Base-by-base conservation (phyloP, 2,329 filamentous ascomycete species). In the Tolypocladium nubicola region DNA sequence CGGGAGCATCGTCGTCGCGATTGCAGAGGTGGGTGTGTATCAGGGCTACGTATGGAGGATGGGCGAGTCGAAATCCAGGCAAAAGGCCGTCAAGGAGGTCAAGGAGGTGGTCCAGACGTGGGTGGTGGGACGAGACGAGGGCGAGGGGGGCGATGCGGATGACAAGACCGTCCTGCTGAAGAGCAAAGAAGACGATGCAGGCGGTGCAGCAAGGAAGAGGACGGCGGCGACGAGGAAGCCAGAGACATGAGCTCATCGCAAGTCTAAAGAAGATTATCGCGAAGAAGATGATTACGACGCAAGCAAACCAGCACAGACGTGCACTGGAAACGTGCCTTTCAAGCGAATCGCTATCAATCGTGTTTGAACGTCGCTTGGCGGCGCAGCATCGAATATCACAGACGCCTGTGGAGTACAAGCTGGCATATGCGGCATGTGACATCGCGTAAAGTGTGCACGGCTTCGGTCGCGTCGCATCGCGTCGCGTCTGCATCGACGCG, bases 11-110 rank as follows among this genome's bases (percentile, higher is more conserved):
- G 66, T 88, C 0, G 87, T 93, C 0, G 88, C 83, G 1, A 73
- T 90, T 39, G 88, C 88, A 0, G 89, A 94, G 69, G 87, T 93
- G 1, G 85, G 81, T 1, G 85, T 94, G 7, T 93, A 93, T 66
- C 80, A 81, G 9, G 87, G 85, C 5, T 94, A 91, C 66, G 77
- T 90, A 50, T 83, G 87, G 76, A 82, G 87, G 60, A 78, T 92
- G 64, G 77, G 79, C 1, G 80, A 90, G 63, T 86, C 86, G 1
- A 89, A 86, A 68, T 76, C 77, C 61, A 82, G 79, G 61, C 84
- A 88, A 61, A 78, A 76, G 58, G 79, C 76, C 57, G 74, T 79
- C 47, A 79, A 79, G 41, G 89, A 91, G 71, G 77, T 82, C 21
- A 89, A 84, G 70, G 76, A 89, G 66, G 80, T 93, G 35, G 73